Evolutionary conservation across 805 yeast species (phyloP).

Genomic region (Suhomyces sp.): DNA sequence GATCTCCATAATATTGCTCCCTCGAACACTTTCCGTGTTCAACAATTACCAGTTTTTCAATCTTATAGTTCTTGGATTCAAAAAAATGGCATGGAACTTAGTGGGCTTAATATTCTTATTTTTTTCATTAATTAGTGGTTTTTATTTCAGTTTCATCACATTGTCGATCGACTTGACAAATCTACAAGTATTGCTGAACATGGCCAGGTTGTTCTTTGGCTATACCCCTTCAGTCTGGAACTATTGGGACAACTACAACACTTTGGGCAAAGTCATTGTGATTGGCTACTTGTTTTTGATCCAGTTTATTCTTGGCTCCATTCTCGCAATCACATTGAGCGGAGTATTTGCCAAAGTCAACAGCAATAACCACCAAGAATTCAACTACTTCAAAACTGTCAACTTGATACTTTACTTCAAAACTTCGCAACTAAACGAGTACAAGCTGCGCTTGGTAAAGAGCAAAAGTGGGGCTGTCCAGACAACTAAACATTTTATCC

Average conservation of each 20-base stretch:
- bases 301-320: slow-evolving; percentile 54
- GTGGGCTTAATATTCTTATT: slow-evolving; percentile 48
- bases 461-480: slow-evolving; percentile 2
- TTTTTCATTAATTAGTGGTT: slow-evolving; percentile 50
- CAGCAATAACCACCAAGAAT: slow-evolving; percentile 33
- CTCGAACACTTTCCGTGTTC: slow-evolving; percentile 48
- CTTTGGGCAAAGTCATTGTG: slow-evolving; percentile 46
- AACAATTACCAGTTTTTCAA: slow-evolving; percentile 53
- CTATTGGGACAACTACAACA: slow-evolving; percentile 48
- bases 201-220: slow-evolving; percentile 53
- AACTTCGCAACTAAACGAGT: slow-evolving; percentile 21
- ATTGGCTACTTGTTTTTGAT: slow-evolving; percentile 52
- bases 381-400: slow-evolving; percentile 39
- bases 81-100: slow-evolving; percentile 50
- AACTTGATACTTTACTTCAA: slow-evolving; percentile 38
- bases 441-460: neutral
- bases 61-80: slow-evolving; percentile 48
- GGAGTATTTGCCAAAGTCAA: slow-evolving; percentile 37
- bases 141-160: slow-evolving; percentile 52
- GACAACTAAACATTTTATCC: slow-evolving; percentile 1
- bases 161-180: slow-evolving; percentile 44
- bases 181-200: slow-evolving; percentile 47
- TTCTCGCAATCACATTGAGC: slow-evolving; percentile 52
- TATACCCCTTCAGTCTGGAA: slow-evolving; percentile 62
- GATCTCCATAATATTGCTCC: slow-evolving; percentile 48